Conservation (phyloP, 352 stramenopile genomes). For the Phytophthora pseudosyringae region DNA sequence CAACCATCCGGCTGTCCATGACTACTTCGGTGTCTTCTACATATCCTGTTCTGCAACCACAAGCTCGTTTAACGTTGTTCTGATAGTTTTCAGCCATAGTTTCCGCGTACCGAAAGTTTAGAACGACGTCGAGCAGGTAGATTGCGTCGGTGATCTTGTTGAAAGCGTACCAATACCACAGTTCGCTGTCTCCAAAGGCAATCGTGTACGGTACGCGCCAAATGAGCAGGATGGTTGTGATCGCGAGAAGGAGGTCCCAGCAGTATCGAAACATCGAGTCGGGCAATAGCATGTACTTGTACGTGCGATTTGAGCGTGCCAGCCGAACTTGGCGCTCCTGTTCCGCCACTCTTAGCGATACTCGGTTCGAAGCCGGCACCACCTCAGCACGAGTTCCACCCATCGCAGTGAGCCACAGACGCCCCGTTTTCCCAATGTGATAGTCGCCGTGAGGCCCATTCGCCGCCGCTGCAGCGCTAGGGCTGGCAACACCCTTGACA, state of each 20-base stretch:
- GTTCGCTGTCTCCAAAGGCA: constrained; percentile 51
- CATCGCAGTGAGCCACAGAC: constrained; percentile 25
- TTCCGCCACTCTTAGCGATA: constrained; percentile 62
- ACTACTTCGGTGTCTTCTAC: constrained; percentile 58
- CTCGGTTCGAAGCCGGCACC: constrained; percentile 58
- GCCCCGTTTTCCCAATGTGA: constrained; percentile 21
- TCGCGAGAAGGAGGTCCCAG: constrained; percentile 60
- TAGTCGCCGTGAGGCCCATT: constrained; percentile 3
- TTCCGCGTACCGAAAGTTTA: constrained; percentile 59
- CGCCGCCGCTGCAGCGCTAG: constrained; percentile 4
- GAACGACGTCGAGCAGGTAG: constrained; percentile 57
- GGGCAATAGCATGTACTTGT: constrained; percentile 57
- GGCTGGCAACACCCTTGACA: constrained; percentile 10
- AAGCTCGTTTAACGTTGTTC: background rate
- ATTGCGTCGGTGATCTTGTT: constrained; percentile 56
- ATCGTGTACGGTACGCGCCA: constrained; percentile 69
- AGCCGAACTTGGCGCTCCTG: constrained; percentile 55
- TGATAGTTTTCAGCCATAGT: background rate
- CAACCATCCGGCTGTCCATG: constrained; percentile 58
- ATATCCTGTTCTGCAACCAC: constrained; percentile 56
- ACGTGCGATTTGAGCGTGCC: constrained; percentile 27
- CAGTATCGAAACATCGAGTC: constrained; percentile 55
- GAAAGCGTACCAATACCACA: constrained; percentile 54
- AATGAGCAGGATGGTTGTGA: constrained; percentile 62
- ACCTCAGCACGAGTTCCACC: constrained; percentile 41